These are phyloP conservation scores for Ophiostoma himal-ulmi DNA, from an alignment of 2,329 filamentous ascomycete species.

Conservation along the genomic window DNA sequence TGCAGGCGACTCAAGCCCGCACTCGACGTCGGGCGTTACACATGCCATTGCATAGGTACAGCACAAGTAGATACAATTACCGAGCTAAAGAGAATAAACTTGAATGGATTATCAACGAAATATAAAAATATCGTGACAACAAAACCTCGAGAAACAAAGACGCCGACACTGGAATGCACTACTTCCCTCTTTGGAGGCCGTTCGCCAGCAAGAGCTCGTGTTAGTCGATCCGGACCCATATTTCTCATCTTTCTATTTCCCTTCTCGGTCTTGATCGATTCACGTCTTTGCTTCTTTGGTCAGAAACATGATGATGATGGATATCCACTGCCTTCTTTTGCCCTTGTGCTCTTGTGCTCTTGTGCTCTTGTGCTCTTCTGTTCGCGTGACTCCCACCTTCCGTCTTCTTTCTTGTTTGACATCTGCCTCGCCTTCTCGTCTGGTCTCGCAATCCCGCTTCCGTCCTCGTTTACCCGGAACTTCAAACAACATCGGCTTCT, in stretches of 20 bases:
- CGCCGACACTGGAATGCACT: conserved; percentile 3
- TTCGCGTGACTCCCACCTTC: not conserved
- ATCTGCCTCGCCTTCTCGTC: not conserved
- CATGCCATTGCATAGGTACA: not conserved
- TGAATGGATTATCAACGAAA: not conserved
- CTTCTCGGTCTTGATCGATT: not conserved
- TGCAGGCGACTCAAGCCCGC: not conserved
- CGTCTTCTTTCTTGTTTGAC: not conserved
- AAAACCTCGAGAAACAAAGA: not conserved
- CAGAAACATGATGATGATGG: not conserved
- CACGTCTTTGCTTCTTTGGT: conserved; percentile 9
- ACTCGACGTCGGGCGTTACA: not conserved
- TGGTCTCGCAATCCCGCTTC: not conserved
- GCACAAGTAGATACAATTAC: not conserved
- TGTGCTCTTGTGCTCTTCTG: not conserved
- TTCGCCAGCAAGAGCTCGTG: conserved; percentile 3
- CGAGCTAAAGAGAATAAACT: too few relatives aligned
- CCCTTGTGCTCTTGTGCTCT: not conserved
- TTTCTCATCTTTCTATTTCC: not conserved
- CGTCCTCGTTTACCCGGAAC: not conserved
- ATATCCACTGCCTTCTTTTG: conserved; percentile 12
- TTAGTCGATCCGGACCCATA: conserved; percentile 6
- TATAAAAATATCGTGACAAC: not conserved
- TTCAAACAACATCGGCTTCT: not conserved
- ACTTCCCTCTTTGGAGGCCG: not conserved